phyloP scores from a whole-genome alignment of 83 land plant species.

The Thuja plicata region DNA sequence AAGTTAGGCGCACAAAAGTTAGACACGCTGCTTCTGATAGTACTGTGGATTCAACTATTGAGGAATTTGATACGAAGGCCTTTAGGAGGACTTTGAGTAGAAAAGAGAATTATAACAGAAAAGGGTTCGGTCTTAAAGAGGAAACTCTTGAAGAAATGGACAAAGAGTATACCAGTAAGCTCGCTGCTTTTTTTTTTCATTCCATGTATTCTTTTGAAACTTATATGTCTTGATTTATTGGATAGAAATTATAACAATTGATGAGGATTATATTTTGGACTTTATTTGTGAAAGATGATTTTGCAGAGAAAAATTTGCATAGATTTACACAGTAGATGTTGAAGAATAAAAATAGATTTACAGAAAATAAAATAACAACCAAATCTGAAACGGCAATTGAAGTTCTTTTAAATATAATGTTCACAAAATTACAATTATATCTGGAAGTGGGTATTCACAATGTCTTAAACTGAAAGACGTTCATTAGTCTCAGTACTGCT shows the following conservation, averaged over 20 bases:
- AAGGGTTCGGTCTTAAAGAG: conserved; percentile 44
- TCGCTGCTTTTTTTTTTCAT: not conserved
- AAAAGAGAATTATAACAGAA: conserved; percentile 37
- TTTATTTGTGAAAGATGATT: not conserved
- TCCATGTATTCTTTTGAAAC: not conserved
- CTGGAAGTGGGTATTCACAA: too few relatives aligned
- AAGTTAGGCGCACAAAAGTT: not conserved
- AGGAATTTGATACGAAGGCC: conserved; percentile 33
- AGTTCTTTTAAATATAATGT: too few relatives aligned
- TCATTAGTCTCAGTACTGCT: too few relatives aligned
- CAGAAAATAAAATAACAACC: not conserved
- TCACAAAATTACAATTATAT: too few relatives aligned
- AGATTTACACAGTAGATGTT: not conserved
- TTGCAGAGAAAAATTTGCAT: not conserved
- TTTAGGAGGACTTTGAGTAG: conserved; percentile 39
- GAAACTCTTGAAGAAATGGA: conserved; percentile 38
- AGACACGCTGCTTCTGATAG: not conserved
- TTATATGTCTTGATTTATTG: not conserved
- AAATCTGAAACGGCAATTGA: too few relatives aligned
- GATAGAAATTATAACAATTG: not conserved
- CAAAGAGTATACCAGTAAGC: conserved; percentile 44
- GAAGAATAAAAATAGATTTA: not conserved
- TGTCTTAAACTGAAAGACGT: too few relatives aligned
- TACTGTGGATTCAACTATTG: conserved; percentile 7
- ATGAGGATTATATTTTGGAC: not conserved